Conservation (phyloP, 176 grass and related monocot species). For the Pharus latifolius region DNA sequence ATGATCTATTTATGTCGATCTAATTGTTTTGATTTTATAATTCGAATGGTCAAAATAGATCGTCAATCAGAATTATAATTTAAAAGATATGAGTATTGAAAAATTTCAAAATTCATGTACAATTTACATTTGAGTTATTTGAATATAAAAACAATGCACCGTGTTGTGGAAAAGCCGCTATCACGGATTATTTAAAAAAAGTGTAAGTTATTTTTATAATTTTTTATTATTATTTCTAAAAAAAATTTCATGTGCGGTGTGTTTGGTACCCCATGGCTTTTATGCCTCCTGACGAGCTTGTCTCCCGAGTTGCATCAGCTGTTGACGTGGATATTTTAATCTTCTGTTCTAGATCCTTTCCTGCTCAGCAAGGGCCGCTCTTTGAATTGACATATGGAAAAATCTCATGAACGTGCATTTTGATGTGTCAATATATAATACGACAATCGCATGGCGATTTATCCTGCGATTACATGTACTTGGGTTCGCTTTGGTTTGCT, state of each 20-base stretch:
- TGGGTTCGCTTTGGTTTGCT: background rate
- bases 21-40: no score
- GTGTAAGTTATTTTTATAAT: no score
- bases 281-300: background rate
- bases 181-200: no score
- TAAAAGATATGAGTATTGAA: no score
- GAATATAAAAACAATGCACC: no score
- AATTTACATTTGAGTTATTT: no score
- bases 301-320: background rate
- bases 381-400: background rate
- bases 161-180: no score
- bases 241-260: background rate
- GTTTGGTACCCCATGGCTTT: background rate
- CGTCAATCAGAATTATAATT: no score
- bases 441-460: background rate
- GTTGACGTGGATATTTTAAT: constrained; percentile 6
- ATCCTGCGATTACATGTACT: background rate
- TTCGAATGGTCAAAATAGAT: no score
- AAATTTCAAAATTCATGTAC: no score
- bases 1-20: no score
- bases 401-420: background rate
- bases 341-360: constrained; percentile 1
- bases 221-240: no score
- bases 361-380: background rate
- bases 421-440: constrained; percentile 8